Conservation (phyloP, 352 stramenopile species). For the Phytophthora sp. region DNA sequence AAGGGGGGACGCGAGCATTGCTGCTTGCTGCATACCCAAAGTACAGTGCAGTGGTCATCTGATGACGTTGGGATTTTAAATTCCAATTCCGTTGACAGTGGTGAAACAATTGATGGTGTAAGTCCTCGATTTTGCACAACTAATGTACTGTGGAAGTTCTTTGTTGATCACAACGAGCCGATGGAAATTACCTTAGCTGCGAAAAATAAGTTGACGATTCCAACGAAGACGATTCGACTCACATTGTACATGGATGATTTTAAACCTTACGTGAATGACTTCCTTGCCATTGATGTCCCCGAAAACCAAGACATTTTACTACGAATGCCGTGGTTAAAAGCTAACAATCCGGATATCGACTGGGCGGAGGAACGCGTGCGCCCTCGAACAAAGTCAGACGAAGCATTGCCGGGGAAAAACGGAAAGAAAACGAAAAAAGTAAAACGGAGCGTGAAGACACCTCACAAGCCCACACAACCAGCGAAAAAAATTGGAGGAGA, state of each 20-base stretch:
- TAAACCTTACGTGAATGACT: slow-evolving; percentile 9
- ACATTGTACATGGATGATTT: slow-evolving; percentile 13
- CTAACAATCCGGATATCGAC: background rate
- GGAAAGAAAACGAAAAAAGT: background rate
- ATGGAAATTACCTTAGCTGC: slow-evolving; percentile 12
- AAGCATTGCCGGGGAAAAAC: background rate
- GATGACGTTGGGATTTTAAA: slow-evolving; percentile 11
- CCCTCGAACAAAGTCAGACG: background rate
- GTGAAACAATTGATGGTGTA: slow-evolving; percentile 12
- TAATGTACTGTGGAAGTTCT: background rate
- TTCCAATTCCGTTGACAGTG: slow-evolving; percentile 22
- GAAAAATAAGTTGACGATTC: slow-evolving; percentile 5
- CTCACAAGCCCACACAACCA: background rate
- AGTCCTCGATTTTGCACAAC: slow-evolving; percentile 8
- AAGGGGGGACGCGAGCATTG: background rate
- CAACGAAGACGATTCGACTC: background rate
- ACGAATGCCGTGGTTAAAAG: background rate
- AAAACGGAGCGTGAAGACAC: background rate
- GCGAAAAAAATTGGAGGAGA: background rate
- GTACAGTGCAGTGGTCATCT: slow-evolving; percentile 3
- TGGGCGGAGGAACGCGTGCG: background rate
- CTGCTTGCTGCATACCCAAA: slow-evolving; percentile 13
- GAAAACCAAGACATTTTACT: background rate
- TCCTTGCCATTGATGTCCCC: slow-evolving; percentile 5
- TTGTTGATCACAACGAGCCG: slow-evolving; percentile 8